Percentiles rank a stretch among this genome's conserved stretches.
Conservation (phyloP, 2,329 filamentous ascomycete genomes). For the Penicillium vulpinum region DNA sequence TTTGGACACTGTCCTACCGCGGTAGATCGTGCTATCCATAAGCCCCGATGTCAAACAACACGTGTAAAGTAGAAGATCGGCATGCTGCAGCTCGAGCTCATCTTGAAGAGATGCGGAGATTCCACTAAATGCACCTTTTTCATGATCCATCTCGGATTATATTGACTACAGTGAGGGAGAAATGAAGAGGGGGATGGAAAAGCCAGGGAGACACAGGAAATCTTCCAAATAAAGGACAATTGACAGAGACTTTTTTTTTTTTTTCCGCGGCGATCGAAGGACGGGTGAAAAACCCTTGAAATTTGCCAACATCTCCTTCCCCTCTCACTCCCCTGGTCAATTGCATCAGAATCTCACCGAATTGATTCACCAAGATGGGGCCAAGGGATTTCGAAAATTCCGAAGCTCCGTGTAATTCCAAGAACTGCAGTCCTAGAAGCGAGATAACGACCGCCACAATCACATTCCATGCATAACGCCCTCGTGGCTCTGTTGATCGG, state of each 20-base stretch:
- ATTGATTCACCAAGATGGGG: conserved; percentile 7
- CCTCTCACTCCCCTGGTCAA: background rate
- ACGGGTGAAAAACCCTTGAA: background rate
- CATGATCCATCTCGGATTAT: conserved; percentile 2
- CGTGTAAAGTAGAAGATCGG: conserved; percentile 27
- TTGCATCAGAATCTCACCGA: background rate
- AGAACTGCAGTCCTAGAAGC: background rate
- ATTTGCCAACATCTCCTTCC: background rate
- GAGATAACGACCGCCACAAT: conserved; percentile 1
- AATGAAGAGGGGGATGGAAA: background rate
- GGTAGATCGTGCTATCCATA: conserved; percentile 34
- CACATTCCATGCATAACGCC: background rate
- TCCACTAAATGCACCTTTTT: conserved; percentile 2
- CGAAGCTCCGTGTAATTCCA: background rate
- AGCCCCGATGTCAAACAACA: conserved; percentile 33
- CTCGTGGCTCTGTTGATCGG: background rate
- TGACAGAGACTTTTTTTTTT: background rate
- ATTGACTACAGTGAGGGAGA: background rate
- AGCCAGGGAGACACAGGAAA: background rate
- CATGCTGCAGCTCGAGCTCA: conserved; percentile 25
- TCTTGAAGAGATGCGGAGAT: conserved; percentile 18
- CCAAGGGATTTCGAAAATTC: background rate
- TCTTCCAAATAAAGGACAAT: background rate
- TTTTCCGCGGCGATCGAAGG: background rate
- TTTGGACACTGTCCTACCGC: conserved; percentile 17